Evolutionary conservation across 2,329 filamentous ascomycete species (phyloP).

Genomic region (Arthroderma sp.): DNA sequence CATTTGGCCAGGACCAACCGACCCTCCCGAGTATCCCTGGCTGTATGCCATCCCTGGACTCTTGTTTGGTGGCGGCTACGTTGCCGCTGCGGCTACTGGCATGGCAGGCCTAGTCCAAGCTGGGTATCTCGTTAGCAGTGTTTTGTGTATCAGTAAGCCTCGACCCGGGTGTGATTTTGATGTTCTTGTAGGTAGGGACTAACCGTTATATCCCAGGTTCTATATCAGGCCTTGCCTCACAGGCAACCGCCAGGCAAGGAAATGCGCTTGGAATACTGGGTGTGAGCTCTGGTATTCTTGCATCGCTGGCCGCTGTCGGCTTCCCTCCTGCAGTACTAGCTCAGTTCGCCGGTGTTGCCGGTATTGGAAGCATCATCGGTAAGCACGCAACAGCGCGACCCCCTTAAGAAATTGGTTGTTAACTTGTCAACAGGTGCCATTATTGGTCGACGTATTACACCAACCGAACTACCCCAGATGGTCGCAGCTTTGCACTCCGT

Average conservation of each 20-base stretch:
- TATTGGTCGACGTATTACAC: constrained; percentile 76
- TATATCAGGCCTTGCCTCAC: constrained; percentile 66
- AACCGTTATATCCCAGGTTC: constrained; percentile 33
- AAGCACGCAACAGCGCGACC: constrained; percentile 6
- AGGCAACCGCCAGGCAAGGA: constrained; percentile 68
- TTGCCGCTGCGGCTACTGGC: constrained; percentile 67
- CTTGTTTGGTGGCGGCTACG: constrained; percentile 66
- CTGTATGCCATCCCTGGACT: constrained; percentile 65
- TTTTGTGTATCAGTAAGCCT: constrained; percentile 59
- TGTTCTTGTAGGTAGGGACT: neutral
- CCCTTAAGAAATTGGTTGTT: neutral
- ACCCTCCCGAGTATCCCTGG: constrained; percentile 80
- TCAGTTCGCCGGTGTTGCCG: constrained; percentile 66
- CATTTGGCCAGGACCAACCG: constrained; percentile 48
- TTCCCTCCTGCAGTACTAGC: constrained; percentile 65
- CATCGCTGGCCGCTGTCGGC: constrained; percentile 67
- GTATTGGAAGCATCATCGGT: constrained; percentile 54
- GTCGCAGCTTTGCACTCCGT: constrained; percentile 83
- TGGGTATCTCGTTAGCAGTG: constrained; percentile 70
- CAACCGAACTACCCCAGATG: constrained; percentile 77
- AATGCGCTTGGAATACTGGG: constrained; percentile 80
- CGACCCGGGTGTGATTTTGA: too few relatives aligned
- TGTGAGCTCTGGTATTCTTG: constrained; percentile 68
- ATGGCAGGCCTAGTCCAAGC: constrained; percentile 76
- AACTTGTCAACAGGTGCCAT: constrained; percentile 40